Evolutionary conservation across 2,329 filamentous ascomycete genomes (phyloP).

Genomic region (Lecanicillium sp.): DNA sequence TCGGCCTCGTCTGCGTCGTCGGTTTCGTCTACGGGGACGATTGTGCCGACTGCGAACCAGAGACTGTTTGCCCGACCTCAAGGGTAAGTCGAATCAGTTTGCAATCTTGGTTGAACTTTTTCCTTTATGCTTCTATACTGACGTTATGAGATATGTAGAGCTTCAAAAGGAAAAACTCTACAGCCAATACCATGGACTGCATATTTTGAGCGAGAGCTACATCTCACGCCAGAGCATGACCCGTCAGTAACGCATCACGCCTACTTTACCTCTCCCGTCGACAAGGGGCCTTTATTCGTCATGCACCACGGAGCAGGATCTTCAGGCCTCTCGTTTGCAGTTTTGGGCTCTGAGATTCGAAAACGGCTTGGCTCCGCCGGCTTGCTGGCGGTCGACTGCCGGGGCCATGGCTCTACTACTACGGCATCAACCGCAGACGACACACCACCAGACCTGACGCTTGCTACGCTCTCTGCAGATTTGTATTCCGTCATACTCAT

Average conservation of each 20-base stretch:
- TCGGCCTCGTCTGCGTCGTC: conserved; percentile 58
- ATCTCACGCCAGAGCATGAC: conserved; percentile 44
- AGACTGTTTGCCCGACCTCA: conserved; percentile 65
- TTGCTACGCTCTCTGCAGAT: conserved; percentile 66
- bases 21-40: conserved; percentile 87
- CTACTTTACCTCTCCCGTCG: conserved; percentile 76
- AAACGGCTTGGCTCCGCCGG: conserved; percentile 72
- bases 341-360: conserved; percentile 68
- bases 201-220: conserved; percentile 85
- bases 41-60: conserved; percentile 68
- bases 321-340: conserved; percentile 84
- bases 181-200: conserved; percentile 75
- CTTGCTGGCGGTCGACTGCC: conserved; percentile 75
- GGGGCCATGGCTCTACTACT: conserved; percentile 74
- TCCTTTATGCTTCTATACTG: background rate
- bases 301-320: conserved; percentile 94
- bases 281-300: conserved; percentile 74
- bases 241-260: conserved; percentile 62
- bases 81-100: conserved; percentile 40
- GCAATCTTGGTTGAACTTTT: conserved; percentile 5
- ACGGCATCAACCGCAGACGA: conserved; percentile 30
- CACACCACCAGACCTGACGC: conserved; percentile 52
- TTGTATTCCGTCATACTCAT: conserved; percentile 60
- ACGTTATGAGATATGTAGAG: conserved; percentile 26
- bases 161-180: conserved; percentile 43